Evolutionary conservation across 148 eudicot species (phyloP).

Genomic region (Dianthus caryophyllus): DNA sequence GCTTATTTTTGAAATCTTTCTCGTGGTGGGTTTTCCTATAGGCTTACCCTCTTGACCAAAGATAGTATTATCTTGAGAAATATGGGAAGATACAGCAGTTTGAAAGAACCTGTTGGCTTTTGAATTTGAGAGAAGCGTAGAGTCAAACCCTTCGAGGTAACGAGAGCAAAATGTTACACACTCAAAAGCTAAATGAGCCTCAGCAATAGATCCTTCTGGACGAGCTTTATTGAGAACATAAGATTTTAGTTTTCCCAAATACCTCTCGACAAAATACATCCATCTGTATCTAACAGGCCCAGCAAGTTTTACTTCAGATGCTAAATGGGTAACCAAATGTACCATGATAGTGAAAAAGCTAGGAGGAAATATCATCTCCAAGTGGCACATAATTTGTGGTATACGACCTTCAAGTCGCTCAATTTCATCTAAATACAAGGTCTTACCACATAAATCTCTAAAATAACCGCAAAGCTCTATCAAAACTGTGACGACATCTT

Average conservation of each 20-base stretch:
- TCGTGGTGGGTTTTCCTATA: background rate
- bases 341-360: background rate
- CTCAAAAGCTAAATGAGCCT: no score
- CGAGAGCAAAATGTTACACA: background rate
- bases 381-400: background rate
- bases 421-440: background rate
- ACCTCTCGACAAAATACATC: background rate
- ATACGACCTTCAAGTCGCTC: background rate
- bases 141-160: background rate
- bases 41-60: background rate
- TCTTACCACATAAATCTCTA: background rate
- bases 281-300: no score
- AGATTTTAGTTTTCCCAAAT: background rate
- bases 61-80: background rate
- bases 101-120: background rate
- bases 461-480: background rate
- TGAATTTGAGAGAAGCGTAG: background rate
- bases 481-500: background rate
- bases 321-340: no score
- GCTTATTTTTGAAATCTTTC: background rate
- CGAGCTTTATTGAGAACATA: background rate
- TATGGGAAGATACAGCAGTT: background rate
- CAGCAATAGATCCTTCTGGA: background rate
- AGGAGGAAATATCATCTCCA: slow-evolving; percentile 7
- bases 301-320: background rate